Evolutionary conservation across 345 rosid genomes (phyloP).

Genomic region (Toxicodendron radicans): DNA sequence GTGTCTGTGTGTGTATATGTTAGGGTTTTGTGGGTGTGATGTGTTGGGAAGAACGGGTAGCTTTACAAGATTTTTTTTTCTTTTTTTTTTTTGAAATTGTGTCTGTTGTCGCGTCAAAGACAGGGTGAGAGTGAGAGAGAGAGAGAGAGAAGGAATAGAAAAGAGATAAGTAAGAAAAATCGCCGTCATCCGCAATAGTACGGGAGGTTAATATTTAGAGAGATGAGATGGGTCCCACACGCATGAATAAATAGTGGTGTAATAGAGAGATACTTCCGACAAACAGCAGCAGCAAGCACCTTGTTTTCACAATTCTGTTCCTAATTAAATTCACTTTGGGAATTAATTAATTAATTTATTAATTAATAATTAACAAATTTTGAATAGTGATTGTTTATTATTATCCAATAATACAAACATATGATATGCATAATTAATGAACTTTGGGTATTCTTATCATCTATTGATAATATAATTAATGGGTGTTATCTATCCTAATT

Average conservation of each 20-base stretch:
- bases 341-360: no score
- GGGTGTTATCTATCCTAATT: no score
- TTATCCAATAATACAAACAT: no score
- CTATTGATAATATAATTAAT: no score
- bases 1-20: not conserved
- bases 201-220: constrained; percentile 31
- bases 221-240: constrained; percentile 32
- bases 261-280: constrained; percentile 25
- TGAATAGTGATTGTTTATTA: no score
- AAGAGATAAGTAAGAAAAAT: constrained; percentile 32
- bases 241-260: constrained; percentile 23
- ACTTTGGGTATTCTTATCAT: no score
- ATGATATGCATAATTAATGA: no score
- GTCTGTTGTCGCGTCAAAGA: constrained; percentile 21
- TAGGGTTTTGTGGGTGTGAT: constrained; percentile 12
- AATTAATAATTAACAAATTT: no score
- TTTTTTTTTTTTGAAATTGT: not conserved
- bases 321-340: no score
- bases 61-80: constrained; percentile 14
- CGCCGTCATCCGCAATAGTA: constrained; percentile 38
- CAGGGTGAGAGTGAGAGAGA: no score
- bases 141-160: not conserved
- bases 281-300: constrained; percentile 12
- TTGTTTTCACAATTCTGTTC: constrained; percentile 13
- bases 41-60: constrained; percentile 26